Percentiles rank a stretch among this genome's conserved stretches.
phyloP scores from a whole-genome alignment of 345 rosid genomes.

The Rubroshorea leprosula region DNA sequence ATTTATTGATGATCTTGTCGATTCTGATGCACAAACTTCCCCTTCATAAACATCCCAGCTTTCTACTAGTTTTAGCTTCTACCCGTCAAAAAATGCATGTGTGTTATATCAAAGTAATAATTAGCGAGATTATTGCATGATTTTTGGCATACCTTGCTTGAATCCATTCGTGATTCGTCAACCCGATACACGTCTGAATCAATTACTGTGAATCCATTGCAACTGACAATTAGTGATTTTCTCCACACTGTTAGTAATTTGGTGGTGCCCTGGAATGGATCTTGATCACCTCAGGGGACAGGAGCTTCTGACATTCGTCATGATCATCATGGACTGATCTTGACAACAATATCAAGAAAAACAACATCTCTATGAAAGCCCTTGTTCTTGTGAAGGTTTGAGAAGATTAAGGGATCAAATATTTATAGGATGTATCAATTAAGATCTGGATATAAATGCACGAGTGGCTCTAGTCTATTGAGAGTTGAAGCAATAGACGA shows the following conservation, averaged over 20 bases:
- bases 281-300: neutral
- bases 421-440: neutral
- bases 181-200: conserved; percentile 60
- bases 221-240: conserved; percentile 66
- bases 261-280: conserved; percentile 23
- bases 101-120: too few relatives aligned
- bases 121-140: too few relatives aligned
- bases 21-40: conserved; percentile 20
- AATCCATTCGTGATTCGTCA: too few relatives aligned
- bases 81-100: too few relatives aligned
- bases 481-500: too few relatives aligned
- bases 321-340: conserved; percentile 47
- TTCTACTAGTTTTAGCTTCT: conserved; percentile 36
- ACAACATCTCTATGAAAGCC: neutral
- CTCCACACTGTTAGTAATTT: conserved; percentile 78
- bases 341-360: conserved; percentile 52
- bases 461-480: too few relatives aligned
- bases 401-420: neutral
- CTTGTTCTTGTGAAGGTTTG: neutral
- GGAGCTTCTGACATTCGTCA: conserved; percentile 23
- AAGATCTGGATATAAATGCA: too few relatives aligned
- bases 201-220: conserved; percentile 78
- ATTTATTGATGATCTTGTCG: conserved; percentile 24
- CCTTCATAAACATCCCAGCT: conserved; percentile 67
- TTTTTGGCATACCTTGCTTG: too few relatives aligned